Evolutionary conservation across 2,329 filamentous ascomycete species (phyloP).

Genomic region (Remersonia thermophila): DNA sequence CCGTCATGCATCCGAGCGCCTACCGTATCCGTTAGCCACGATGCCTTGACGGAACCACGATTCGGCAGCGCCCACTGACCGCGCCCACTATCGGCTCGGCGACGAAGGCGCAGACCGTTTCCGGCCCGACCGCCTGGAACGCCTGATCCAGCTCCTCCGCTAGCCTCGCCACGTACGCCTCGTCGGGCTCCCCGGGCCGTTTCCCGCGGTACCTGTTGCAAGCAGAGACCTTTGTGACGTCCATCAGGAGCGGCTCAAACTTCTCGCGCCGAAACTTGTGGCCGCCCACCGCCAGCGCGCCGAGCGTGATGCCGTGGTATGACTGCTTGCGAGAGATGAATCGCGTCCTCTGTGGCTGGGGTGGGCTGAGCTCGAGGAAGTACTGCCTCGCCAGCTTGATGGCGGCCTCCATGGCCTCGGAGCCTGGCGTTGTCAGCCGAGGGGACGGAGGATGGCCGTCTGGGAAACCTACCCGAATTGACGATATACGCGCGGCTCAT

Average conservation of each 20-base stretch:
- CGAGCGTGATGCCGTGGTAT: constrained; percentile 63
- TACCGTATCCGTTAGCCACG: constrained; percentile 7
- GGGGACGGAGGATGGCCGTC: background rate
- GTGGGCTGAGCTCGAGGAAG: constrained; percentile 42
- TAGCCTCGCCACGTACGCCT: constrained; percentile 47
- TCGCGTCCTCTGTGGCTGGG: constrained; percentile 42
- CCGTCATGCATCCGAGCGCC: constrained; percentile 40
- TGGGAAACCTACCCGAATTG: constrained; percentile 22
- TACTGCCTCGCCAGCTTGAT: constrained; percentile 54
- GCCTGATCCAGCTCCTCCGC: constrained; percentile 54
- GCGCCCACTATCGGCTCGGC: constrained; percentile 64
- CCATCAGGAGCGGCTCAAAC: constrained; percentile 51
- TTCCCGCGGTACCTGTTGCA: constrained; percentile 54
- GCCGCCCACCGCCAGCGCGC: constrained; percentile 51
- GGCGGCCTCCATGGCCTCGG: constrained; percentile 53
- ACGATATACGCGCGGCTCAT: constrained; percentile 28
- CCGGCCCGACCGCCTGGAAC: constrained; percentile 50
- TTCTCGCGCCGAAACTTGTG: constrained; percentile 46
- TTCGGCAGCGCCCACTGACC: constrained; percentile 28
- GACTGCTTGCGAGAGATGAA: constrained; percentile 58
- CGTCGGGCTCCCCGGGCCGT: constrained; percentile 37
- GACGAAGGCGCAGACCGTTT: constrained; percentile 58
- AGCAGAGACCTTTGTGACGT: constrained; percentile 49
- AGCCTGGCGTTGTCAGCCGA: constrained; percentile 27
- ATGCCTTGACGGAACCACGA: no score